Base-by-base conservation (phyloP, 805 yeast species). In the Yarrowia sp. region DNA sequence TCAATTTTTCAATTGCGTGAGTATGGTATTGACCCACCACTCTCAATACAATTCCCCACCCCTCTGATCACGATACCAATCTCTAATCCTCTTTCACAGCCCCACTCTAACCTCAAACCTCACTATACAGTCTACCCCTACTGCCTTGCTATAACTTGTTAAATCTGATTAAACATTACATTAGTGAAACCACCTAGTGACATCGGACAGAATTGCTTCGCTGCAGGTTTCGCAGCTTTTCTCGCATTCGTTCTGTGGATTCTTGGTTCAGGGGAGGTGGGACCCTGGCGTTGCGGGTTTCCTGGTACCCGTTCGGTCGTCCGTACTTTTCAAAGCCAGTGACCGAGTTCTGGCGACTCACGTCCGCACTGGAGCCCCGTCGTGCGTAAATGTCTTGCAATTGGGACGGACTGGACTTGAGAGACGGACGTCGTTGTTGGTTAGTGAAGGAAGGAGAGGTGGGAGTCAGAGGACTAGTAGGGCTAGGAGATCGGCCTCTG, bases 251-350 rank as follows among this genome's bases (percentile, higher is more conserved):
- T 8, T 53, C 59, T 8, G 59, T 53, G 8, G 40, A 11, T 22
- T 53, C 59, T 8, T 53, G 43, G 45, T 53, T 53, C 59, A 53
- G 22, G 19, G 59, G 59, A 53, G 59, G 59, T 8, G 59, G 59
- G 4, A 53, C 59, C 45, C 40, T 53, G 36, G 40, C 45, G 14
- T 19, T 16, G 2, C 59, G 56, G 26, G 8, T n/a, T 14, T 22
- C 36, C 2, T 53, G 26, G 40, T 53, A 53, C 11, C 59, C 59
- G 7, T 53, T 53, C 2, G 45, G 35, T 14, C 59, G 40, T 53
- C 59, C 59, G 19, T 53, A 53, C 11, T 53, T 53, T 38, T 53
- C 59, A 5, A 53, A 14, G 5, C 59, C 59, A 3, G 45, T 22
- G 5, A 53, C 45, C 12, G 59, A 53, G 35, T 22, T 22, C 19